Percentiles rank a stretch among this genome's conserved stretches.
Conservation (phyloP, 108 stramenopile genomes). For the Hondaea fermentalgiana region DNA sequence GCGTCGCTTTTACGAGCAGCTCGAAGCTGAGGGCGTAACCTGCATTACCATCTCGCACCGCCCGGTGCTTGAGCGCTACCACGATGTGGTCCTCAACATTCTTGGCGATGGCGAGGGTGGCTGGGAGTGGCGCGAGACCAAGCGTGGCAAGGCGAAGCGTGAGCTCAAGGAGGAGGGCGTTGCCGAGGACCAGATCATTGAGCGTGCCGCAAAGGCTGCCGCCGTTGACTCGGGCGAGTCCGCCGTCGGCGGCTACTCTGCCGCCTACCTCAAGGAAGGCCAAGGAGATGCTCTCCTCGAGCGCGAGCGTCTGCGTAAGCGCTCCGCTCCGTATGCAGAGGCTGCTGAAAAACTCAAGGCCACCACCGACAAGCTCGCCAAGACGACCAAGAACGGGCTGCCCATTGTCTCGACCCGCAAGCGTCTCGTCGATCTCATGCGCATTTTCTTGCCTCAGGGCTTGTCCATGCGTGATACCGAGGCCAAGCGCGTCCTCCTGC, state of each 20-base stretch:
- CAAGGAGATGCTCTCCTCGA: neutral
- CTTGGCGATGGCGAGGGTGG: neutral
- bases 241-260: slow-evolving; percentile 8
- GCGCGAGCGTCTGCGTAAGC: neutral
- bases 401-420: neutral
- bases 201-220: neutral
- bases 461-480: neutral
- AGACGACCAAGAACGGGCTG: neutral
- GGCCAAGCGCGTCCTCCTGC: neutral
- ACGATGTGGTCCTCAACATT: slow-evolving; percentile 26
- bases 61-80: slow-evolving; percentile 30
- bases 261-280: neutral
- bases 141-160: neutral
- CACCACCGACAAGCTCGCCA: neutral
- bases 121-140: slow-evolving; percentile 15
- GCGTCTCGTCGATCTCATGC: neutral
- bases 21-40: slow-evolving; percentile 29
- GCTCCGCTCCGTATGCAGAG: neutral
- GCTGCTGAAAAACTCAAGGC: neutral
- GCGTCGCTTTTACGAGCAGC: slow-evolving; percentile 25
- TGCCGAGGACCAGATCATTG: neutral
- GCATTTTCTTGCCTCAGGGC: neutral
- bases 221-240: neutral
- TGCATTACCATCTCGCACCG: slow-evolving; percentile 41
- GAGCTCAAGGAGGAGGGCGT: neutral